These are phyloP conservation scores for Blastobotrys ciferrii DNA, from an alignment of 1,139 yeast genomes.

Conservation along the genomic window DNA sequence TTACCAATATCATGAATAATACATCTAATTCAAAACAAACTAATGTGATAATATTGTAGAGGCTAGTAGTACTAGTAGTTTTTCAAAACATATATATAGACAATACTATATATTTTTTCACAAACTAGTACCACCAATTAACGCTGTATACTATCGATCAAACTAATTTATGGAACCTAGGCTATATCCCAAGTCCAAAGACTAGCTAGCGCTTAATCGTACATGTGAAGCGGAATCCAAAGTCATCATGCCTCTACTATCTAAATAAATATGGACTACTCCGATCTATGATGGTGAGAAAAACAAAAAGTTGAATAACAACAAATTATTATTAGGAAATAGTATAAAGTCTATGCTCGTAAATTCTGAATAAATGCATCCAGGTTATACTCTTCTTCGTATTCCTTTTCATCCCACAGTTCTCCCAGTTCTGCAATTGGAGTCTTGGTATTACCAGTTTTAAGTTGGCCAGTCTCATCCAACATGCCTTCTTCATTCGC, in stretches of 20 bases:
- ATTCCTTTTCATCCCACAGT: constrained; percentile 94
- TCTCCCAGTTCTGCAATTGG: constrained; percentile 89
- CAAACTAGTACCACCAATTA: too few species aligned
- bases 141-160: too few species aligned
- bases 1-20: constrained; percentile 64
- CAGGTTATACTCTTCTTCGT: constrained; percentile 93
- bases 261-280: too few species aligned
- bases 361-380: constrained; percentile 87
- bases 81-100: too few species aligned
- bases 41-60: neutral
- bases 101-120: too few species aligned
- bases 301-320: neutral
- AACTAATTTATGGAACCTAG: too few species aligned
- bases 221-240: too few species aligned
- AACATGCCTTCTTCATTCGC: constrained; percentile 38
- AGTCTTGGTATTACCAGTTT: constrained; percentile 55
- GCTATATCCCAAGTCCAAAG: too few species aligned
- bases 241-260: too few species aligned
- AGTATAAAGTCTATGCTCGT: constrained; percentile 15
- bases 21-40: neutral
- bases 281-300: too few species aligned
- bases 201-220: too few species aligned
- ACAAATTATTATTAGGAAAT: neutral
- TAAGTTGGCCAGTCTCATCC: constrained; percentile 57
- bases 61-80: too few species aligned